Conservation (phyloP, 2,329 filamentous ascomycete genomes). For the Fusarium nygamai region DNA sequence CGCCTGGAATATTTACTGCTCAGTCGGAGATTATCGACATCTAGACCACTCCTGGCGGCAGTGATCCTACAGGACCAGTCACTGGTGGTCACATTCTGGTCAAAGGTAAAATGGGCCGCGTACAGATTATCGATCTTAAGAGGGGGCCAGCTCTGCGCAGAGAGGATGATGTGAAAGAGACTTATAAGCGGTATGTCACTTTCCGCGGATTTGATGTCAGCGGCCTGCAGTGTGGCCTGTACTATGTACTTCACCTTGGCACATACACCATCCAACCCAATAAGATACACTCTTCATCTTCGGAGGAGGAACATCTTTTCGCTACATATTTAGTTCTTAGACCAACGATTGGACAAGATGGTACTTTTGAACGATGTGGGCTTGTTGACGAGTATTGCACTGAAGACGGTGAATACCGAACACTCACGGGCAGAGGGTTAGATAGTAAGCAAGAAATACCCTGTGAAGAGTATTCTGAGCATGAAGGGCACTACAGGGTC, state of each 20-base stretch:
- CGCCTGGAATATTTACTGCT: background rate
- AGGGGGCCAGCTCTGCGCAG: background rate
- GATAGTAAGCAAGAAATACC: background rate
- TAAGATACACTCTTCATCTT: rapidly evolving
- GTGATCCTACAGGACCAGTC: background rate
- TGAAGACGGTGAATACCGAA: background rate
- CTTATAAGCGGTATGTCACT: background rate
- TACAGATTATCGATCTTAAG: background rate
- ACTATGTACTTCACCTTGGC: background rate
- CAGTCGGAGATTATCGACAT: background rate
- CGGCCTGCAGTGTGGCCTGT: background rate
- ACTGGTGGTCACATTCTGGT: background rate
- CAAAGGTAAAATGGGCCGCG: background rate
- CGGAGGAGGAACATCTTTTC: no score
- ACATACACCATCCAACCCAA: background rate
- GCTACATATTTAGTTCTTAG: background rate
- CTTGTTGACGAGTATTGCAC: background rate
- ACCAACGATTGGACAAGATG: background rate
- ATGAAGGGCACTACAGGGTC: background rate
- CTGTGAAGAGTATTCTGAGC: background rate
- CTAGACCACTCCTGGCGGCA: background rate
- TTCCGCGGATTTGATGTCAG: background rate
- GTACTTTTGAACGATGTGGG: background rate
- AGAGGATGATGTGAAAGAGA: background rate
- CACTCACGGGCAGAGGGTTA: rapidly evolving